These are phyloP conservation scores for Entomophthora muscae DNA, from an alignment of 371 early-diverging fungal species.

Conservation along the genomic window DNA sequence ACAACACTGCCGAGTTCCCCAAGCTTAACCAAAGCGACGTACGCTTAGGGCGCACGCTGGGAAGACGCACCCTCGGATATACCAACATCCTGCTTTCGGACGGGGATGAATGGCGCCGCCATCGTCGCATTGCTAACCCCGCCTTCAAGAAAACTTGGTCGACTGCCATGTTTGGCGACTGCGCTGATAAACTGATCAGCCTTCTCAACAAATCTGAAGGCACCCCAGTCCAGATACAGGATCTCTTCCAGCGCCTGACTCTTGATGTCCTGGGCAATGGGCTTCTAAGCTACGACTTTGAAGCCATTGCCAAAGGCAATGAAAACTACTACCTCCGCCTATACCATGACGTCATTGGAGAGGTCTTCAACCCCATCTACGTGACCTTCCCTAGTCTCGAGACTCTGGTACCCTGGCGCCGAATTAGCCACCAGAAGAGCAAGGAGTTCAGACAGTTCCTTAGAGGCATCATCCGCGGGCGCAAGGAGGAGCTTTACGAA, in stretches of 20 bases:
- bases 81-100: background rate
- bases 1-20: background rate
- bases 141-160: constrained; percentile 7
- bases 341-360: constrained; percentile 1
- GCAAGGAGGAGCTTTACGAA: background rate
- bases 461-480: background rate
- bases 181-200: background rate
- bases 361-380: constrained; percentile 1
- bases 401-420: background rate
- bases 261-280: constrained; percentile 8
- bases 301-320: background rate
- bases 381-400: constrained; percentile 1
- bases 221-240: background rate
- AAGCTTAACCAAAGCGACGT: background rate
- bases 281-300: constrained; percentile 5
- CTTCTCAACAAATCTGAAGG: background rate
- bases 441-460: constrained; percentile 1
- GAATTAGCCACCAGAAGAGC: background rate
- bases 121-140: constrained; percentile 9
- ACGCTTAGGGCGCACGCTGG: background rate
- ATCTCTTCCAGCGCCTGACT: constrained; percentile 5
- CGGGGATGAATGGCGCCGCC: background rate
- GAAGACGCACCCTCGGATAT: background rate
- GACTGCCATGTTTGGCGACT: constrained; percentile 4
- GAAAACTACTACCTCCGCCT: background rate